Evolutionary conservation across 768 basidiomycete species (phyloP).

Genomic region (Rossbeevera mucosa): DNA sequence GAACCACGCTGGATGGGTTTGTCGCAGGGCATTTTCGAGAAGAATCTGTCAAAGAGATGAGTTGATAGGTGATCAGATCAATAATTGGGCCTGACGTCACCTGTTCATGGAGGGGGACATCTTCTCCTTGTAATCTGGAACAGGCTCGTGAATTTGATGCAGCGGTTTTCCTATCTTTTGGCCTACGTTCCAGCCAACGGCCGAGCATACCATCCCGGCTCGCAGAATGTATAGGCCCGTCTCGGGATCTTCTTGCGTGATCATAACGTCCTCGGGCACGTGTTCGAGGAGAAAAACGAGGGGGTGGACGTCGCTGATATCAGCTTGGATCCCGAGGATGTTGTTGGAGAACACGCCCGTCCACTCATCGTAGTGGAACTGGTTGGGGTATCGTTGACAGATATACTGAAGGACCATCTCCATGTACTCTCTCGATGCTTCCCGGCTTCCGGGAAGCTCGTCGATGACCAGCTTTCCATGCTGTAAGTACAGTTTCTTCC

Average conservation of each 20-base stretch:
- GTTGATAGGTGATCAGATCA: not conserved
- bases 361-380: constrained; percentile 38
- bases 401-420: constrained; percentile 55
- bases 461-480: constrained; percentile 42
- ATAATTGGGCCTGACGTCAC: constrained; percentile 21
- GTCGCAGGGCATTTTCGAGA: constrained; percentile 42
- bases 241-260: constrained; percentile 38
- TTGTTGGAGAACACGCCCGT: constrained; percentile 39
- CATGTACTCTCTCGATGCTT: constrained; percentile 48
- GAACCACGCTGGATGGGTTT: constrained; percentile 52
- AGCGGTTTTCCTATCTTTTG: constrained; percentile 47
- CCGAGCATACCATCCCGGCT: constrained; percentile 45
- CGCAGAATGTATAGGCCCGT: constrained; percentile 42
- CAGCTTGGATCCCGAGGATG: constrained; percentile 34
- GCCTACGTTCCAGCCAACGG: constrained; percentile 46
- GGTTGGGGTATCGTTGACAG: constrained; percentile 51
- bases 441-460: constrained; percentile 45
- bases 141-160: constrained; percentile 42
- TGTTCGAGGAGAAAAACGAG: constrained; percentile 45
- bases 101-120: constrained; percentile 47
- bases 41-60: constrained; percentile 32
- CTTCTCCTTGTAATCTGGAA: constrained; percentile 48
- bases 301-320: constrained; percentile 32
- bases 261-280: constrained; percentile 49
- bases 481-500: constrained; percentile 35